Base-by-base conservation (phyloP, 148 eudicot species). In the Nepenthes mirabilis region DNA sequence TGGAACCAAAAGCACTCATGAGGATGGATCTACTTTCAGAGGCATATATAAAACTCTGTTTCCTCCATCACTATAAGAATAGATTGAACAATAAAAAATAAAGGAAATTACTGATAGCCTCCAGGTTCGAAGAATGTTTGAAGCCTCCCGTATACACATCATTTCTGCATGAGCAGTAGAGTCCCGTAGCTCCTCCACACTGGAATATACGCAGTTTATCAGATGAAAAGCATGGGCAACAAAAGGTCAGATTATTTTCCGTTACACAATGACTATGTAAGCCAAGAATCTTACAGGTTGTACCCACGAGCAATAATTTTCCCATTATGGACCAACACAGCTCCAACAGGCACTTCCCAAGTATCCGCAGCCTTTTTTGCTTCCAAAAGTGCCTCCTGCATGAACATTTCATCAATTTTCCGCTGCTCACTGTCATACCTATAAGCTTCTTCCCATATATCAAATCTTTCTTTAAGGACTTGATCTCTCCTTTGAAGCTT, bases 331-430 rank as follows among this genome's bases (percentile, higher is more conserved):
- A 88, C 96, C 71, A 91, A 74, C 50, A 88, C 85, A 62, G 97
- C 97, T 57, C 98, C 98, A 65, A 91, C 88, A 58, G 98, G 98
- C 53, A 91, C 98, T 78, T 91, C 98, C 98, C 97, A 91, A 43
- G 64, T 64, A 77, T 88, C 98, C 68, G 86, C 90, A 78, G 98
- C 98, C 67, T 79, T 88, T 49, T 68, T 74, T 36, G 98, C 96
- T 79, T 91, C 98, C 68, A 74, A 58, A 43, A 88, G 74, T 36
- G 98, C 98, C 74, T 88, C 96, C 73, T 85, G 85, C 96, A 91
- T 91, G 69, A 91, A 91, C 40, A 72, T 64, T 68, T 88, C 94
- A 75, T 91, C 98, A 57, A 75, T 66, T 69, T 77, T 83, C 58
- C 85, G 72, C 75, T 83, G 88, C 67, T 85, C 94, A 34, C 75